Evolutionary conservation across 768 basidiomycete species (phyloP), one percentile per base, ranked within the genome.

Genomic region (Neoboletus magnificus): DNA sequence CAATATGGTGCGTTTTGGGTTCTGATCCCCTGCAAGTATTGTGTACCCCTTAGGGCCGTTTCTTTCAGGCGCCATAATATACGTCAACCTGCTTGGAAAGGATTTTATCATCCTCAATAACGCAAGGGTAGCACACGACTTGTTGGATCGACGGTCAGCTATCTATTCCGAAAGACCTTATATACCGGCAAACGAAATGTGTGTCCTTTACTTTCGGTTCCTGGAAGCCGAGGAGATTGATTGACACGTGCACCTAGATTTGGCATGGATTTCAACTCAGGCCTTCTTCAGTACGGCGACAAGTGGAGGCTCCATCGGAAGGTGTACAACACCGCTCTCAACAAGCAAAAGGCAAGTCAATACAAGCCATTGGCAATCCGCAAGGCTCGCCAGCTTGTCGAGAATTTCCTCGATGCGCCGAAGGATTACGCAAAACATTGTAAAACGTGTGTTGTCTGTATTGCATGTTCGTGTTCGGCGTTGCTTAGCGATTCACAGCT

Each of bases 301-400:
- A 20, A 25, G 27, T 73, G 70, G 73, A 60, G 62, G 32, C 58
- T 56, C 6, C 73, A 74, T 32, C 70, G 72, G 23, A 72, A 60
- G 43, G 32, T 71, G 52, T 65, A 52, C 48, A 63, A 65, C 16
- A 4, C 25, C 18, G 45, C 49, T 4, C 46, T 74, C 44, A 66
- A 53, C 59, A 64, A 60, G 50, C 52, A 62, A 5, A 35, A 49
- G 3, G 32, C 27, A 3, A 32, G 3, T 36, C 50, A 44, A 18
- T 73, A 64, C 46, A 50, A 50, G 33, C 42, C 61, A 11, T 10
- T 63, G 2, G 56, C 61, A 5, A 20, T 69, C 22, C 22, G 20
- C 44, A 64, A 67, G 49, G 58, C 62, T 5, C 56, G 51, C 11
- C 67, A 69, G 43, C 42, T 71, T 1, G 52, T 67, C 18, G 49